Percentiles rank a stretch among this genome's conserved stretches.
Conservation (phyloP, 2,329 filamentous ascomycete genomes). For the Akanthomyces lecanii region DNA sequence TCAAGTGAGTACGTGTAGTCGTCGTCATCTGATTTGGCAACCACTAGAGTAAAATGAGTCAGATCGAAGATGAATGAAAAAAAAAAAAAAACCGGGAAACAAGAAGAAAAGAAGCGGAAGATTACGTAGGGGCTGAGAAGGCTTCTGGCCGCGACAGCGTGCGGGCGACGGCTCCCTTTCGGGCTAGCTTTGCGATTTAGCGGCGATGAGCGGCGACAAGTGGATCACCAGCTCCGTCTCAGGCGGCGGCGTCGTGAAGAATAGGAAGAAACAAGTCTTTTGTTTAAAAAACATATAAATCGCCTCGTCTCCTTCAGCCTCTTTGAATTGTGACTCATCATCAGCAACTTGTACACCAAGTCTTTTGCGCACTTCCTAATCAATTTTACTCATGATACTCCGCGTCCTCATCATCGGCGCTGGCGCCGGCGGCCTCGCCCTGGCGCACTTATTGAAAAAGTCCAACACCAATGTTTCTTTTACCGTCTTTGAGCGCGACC, state of each 20-base stretch:
- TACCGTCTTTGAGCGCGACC: conserved; percentile 21
- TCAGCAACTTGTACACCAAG: too few species aligned
- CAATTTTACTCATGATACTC: conserved; percentile 1
- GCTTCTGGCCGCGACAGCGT: too few species aligned
- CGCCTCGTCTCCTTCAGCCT: background rate
- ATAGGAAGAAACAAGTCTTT: background rate
- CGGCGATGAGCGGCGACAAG: conserved; percentile 7
- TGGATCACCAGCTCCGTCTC: conserved; percentile 2
- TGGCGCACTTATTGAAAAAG: conserved; percentile 20
- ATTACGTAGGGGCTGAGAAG: conserved; percentile 7
- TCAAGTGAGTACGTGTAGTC: background rate
- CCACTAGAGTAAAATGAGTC: background rate
- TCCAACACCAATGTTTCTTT: conserved; percentile 17
- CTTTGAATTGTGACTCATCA: too few species aligned
- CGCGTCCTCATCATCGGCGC: conserved; percentile 21
- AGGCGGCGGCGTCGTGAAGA: background rate
- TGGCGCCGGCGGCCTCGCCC: conserved; percentile 20
- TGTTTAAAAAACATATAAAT: background rate
- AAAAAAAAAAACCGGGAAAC: background rate
- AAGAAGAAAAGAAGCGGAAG: background rate
- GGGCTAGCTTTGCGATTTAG: conserved; percentile 17
- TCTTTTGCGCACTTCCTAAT: too few species aligned
- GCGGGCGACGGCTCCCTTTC: background rate
- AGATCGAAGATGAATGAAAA: background rate
- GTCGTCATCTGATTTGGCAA: background rate